Conservation (phyloP, 805 yeast genomes). For the Kregervanrija pseudodelftensis region DNA sequence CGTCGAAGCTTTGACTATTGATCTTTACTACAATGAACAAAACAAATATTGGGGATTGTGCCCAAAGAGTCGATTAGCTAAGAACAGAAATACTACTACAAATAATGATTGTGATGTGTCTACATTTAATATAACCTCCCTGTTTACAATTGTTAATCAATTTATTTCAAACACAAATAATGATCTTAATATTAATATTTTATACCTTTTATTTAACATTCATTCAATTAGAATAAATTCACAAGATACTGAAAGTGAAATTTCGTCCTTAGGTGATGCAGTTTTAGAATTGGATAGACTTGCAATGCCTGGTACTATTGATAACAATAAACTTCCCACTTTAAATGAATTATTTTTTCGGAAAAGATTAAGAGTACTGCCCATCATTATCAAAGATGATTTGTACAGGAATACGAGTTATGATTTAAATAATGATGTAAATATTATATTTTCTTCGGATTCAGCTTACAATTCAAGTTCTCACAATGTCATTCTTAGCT, state of each 20-base stretch:
- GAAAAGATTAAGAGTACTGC: constrained; percentile 29
- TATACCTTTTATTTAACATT: constrained; percentile 35
- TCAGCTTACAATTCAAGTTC: neutral
- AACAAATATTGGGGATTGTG: constrained; percentile 49
- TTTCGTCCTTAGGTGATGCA: constrained; percentile 5
- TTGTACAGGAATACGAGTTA: constrained; percentile 27
- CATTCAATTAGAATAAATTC: constrained; percentile 13
- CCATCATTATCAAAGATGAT: constrained; percentile 27
- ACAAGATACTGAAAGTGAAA: constrained; percentile 6
- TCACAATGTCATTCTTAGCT: no score
- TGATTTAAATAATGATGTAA: constrained; percentile 10
- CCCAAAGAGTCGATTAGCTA: constrained; percentile 24
- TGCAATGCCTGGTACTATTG: constrained; percentile 4
- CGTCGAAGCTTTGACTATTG: constrained; percentile 39
- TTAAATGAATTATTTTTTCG: constrained; percentile 26
- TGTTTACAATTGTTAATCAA: constrained; percentile 23
- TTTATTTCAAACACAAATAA: constrained; percentile 38
- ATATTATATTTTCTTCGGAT: constrained; percentile 3
- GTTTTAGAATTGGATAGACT: constrained; percentile 1
- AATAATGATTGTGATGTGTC: constrained; percentile 10
- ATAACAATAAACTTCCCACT: constrained; percentile 3
- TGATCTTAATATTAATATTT: constrained; percentile 36
- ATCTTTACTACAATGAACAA: constrained; percentile 48
- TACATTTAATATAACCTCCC: constrained; percentile 16
- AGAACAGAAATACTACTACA: constrained; percentile 21